A percentile compares a stretch with the other conserved stretches of the same genome.
phyloP scores from a whole-genome alignment of 2,329 filamentous ascomycete genomes.

The Paraphoma sp. region DNA sequence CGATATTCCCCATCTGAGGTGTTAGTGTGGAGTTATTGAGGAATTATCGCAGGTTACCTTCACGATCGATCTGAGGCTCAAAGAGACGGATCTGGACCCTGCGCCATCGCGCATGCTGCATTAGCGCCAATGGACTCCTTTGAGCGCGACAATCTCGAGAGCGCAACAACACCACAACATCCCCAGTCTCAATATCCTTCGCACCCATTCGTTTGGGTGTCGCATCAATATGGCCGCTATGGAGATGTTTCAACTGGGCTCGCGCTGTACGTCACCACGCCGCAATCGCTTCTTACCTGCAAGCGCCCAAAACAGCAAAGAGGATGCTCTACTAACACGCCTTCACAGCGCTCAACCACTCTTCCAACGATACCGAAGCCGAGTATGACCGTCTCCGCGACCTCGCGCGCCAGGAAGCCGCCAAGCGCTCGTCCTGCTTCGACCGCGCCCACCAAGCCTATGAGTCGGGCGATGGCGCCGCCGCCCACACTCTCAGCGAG shows the following conservation, averaged over 20 bases:
- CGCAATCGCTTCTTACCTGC: not conserved
- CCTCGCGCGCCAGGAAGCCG: conserved; percentile 79
- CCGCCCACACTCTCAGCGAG: conserved; percentile 83
- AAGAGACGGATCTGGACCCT: conserved; percentile 20
- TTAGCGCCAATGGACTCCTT: conserved; percentile 21
- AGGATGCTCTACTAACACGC: conserved; percentile 6
- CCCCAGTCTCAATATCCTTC: conserved; percentile 1
- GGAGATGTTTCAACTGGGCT: conserved; percentile 45
- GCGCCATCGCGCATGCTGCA: conserved; percentile 27
- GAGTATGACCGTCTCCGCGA: conserved; percentile 93
- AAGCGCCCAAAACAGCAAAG: not conserved
- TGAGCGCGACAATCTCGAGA: conserved; percentile 2
- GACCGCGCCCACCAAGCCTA: conserved; percentile 76
- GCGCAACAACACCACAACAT: conserved; percentile 21
- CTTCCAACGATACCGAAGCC: conserved; percentile 62
- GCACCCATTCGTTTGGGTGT: conserved; percentile 8
- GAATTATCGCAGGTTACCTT: too few species aligned
- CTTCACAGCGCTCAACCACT: conserved; percentile 43
- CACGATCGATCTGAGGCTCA: too few species aligned
- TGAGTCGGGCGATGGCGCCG: conserved; percentile 78
- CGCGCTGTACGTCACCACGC: conserved; percentile 35
- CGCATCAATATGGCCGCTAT: conserved; percentile 35
- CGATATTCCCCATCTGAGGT: too few species aligned
- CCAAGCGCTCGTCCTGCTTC: conserved; percentile 79
- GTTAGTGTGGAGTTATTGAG: too few species aligned